These are phyloP conservation scores for Trametes pubescens DNA, from an alignment of 1,284 basidiomycete genomes.

Conservation along the genomic window DNA sequence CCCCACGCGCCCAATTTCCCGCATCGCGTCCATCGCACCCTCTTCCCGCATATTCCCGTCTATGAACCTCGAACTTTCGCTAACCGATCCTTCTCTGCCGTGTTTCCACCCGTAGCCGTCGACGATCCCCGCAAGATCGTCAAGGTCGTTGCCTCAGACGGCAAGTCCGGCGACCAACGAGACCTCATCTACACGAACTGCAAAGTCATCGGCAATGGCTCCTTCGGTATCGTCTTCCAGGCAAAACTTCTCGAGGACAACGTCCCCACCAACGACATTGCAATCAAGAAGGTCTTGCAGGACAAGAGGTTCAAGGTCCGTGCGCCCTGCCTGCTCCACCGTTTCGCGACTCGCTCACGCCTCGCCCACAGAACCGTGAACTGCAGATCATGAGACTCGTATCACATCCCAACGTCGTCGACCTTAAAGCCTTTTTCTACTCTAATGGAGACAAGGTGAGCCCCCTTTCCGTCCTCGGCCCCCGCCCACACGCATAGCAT, in stretches of 20 bases:
- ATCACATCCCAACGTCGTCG: conserved; percentile 97
- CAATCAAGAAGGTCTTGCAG: conserved; percentile 99
- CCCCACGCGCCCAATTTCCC: conserved; percentile 19
- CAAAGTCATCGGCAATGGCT: conserved; percentile 99
- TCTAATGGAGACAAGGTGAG: conserved; percentile 98
- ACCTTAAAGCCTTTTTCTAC: conserved; percentile 98
- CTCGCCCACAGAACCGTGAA: conserved; percentile 86
- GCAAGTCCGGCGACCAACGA: conserved; percentile 89
- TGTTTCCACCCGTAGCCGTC: conserved; percentile 59
- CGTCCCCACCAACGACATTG: conserved; percentile 85
- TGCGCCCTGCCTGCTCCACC: conserved; percentile 24
- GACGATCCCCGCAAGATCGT: conserved; percentile 97
- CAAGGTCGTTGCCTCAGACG: conserved; percentile 94
- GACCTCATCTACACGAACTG: conserved; percentile 96
- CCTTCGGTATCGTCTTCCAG: conserved; percentile 98
- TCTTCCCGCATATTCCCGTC: conserved; percentile 30
- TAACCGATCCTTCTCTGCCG: conserved; percentile 18
- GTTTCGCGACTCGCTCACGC: conserved; percentile 4
- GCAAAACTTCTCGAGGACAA: conserved; percentile 73
- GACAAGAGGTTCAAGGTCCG: conserved; percentile 99
- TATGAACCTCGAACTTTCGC: conserved; percentile 31
- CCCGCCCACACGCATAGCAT: conserved; percentile 10
- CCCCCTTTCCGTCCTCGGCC: conserved; percentile 20
- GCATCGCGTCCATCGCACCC: conserved; percentile 37
- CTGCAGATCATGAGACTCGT: conserved; percentile 99